Conservation (phyloP, 768 basidiomycete species). For the Auriscalpium vulgare region DNA sequence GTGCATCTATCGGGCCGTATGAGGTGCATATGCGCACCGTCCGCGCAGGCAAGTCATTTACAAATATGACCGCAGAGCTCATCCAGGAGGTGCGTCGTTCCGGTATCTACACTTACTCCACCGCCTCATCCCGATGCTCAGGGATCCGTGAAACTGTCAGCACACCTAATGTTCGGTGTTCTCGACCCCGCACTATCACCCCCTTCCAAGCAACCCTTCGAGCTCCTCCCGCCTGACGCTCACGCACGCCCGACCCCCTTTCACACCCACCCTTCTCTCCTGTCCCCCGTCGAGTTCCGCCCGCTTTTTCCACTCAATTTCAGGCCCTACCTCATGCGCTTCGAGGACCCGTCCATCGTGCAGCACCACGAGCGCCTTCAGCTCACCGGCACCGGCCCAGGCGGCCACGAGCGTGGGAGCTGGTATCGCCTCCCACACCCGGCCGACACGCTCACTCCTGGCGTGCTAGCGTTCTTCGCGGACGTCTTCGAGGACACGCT, state of each 20-base stretch:
- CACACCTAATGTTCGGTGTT: neutral
- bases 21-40: constrained; percentile 40
- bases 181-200: neutral
- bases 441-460: constrained; percentile 36
- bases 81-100: constrained; percentile 39
- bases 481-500: constrained; percentile 39
- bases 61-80: constrained; percentile 51
- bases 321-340: too few relatives aligned
- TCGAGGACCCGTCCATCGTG: too few relatives aligned
- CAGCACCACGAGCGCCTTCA: too few relatives aligned
- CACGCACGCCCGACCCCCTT: constrained; percentile 5
- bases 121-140: neutral
- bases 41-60: constrained; percentile 43
- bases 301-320: too few relatives aligned
- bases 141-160: neutral
- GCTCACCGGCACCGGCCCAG: too few relatives aligned
- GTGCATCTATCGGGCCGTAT: constrained; percentile 33
- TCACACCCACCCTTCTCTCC: neutral
- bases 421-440: constrained; percentile 43
- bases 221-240: neutral
- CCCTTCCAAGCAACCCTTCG: neutral
- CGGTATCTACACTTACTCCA: too few relatives aligned
- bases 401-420: constrained; percentile 47
- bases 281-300: too few relatives aligned
- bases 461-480: constrained; percentile 47